Conservation (phyloP, 2,329 filamentous ascomycete genomes). For the Arthrobotrys megalospora region DNA sequence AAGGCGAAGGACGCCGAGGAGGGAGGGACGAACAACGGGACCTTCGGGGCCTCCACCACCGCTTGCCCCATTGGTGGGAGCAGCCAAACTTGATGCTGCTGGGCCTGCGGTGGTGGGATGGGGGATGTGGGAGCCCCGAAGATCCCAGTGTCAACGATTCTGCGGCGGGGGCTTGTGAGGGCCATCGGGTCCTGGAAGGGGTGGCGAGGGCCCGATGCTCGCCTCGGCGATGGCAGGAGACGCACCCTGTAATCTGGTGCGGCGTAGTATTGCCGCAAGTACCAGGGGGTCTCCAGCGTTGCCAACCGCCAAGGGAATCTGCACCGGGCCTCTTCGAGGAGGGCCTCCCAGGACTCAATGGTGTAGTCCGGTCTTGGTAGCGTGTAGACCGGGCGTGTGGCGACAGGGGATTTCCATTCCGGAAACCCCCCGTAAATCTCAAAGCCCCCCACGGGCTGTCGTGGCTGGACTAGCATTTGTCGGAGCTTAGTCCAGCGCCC, state of each 20-base stretch:
- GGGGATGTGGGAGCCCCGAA: no score
- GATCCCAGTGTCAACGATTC: no score
- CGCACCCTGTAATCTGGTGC: background rate
- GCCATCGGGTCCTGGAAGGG: background rate
- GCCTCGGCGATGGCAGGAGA: background rate
- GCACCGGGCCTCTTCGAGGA: background rate
- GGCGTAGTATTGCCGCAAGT: background rate
- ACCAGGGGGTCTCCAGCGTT: background rate
- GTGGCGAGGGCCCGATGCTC: background rate
- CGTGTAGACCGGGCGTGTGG: background rate
- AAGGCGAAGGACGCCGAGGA: background rate
- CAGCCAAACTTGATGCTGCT: no score
- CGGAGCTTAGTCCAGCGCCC: conserved; percentile 10
- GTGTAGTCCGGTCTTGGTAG: background rate
- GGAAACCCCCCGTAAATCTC: no score
- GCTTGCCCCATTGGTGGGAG: no score
- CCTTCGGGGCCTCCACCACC: no score
- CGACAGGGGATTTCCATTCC: no score
- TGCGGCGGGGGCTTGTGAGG: background rate
- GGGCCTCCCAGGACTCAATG: conserved; percentile 2
- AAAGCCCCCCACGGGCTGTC: conserved; percentile 8
- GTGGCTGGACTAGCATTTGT: background rate
- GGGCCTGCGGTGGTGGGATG: no score
- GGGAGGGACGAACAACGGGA: background rate
- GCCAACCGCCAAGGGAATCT: background rate